Evolutionary conservation across 2,329 filamentous ascomycete species (phyloP).

Genomic region (Rhytidhysteron rufulum): DNA sequence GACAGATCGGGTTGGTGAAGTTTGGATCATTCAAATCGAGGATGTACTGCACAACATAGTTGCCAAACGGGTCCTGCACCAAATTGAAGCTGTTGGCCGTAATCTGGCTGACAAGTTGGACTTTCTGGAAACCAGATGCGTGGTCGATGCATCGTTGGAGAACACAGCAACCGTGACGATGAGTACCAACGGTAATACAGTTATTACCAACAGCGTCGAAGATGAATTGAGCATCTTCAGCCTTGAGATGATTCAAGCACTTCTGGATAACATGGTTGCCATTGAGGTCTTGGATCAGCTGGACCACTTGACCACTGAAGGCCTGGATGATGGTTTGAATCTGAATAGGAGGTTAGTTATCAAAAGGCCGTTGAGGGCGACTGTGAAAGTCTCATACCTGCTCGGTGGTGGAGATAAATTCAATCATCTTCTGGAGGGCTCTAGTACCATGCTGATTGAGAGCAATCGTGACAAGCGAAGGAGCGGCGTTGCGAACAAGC

Average conservation of each 20-base stretch:
- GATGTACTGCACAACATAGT: constrained; percentile 99
- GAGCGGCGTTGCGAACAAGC: constrained; percentile 84
- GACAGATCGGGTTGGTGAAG: constrained; percentile 86
- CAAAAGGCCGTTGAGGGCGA: no score
- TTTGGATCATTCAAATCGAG: constrained; percentile 81
- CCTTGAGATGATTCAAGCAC: constrained; percentile 88
- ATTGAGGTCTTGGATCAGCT: constrained; percentile 94
- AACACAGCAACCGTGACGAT: constrained; percentile 96
- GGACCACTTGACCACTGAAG: constrained; percentile 78
- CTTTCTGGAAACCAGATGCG: constrained; percentile 83
- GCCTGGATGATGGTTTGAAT: constrained; percentile 84
- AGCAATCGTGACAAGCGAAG: constrained; percentile 86
- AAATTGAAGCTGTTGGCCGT: constrained; percentile 83
- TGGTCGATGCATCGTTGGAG: constrained; percentile 98
- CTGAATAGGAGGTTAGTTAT: constrained; percentile 22
- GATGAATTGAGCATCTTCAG: constrained; percentile 88
- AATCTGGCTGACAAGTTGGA: constrained; percentile 80
- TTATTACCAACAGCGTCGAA: constrained; percentile 87
- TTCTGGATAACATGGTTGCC: constrained; percentile 99
- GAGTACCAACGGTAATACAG: constrained; percentile 88
- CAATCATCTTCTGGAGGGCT: constrained; percentile 98
- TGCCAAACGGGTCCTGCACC: constrained; percentile 95
- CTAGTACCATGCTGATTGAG: constrained; percentile 96
- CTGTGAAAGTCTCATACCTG: constrained; percentile 49
- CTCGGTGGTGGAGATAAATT: constrained; percentile 81